A percentile compares a stretch with the other conserved stretches of the same genome.
Evolutionary conservation across 2,329 filamentous ascomycete genomes (phyloP).

Genomic region (Paraphoma sp.): DNA sequence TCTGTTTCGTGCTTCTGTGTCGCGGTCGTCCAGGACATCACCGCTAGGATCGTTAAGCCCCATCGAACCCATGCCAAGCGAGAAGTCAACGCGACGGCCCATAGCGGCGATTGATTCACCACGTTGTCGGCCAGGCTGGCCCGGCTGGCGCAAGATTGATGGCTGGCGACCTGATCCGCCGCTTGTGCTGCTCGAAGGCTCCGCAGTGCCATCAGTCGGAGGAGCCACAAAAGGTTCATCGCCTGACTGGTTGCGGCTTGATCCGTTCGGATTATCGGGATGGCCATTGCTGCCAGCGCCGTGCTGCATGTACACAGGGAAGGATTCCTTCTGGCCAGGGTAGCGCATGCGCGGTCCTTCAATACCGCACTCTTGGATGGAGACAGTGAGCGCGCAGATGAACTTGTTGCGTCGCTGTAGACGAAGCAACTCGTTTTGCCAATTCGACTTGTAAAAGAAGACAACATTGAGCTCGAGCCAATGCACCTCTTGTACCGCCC

Average conservation of each 20-base stretch:
- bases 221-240: slow-evolving; percentile 54
- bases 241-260: slow-evolving; percentile 41
- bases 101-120: slow-evolving; percentile 65
- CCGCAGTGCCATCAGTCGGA: slow-evolving; percentile 21
- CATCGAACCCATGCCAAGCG: slow-evolving; percentile 69
- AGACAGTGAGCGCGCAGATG: slow-evolving; percentile 86
- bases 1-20: slow-evolving; percentile 43
- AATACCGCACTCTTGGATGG: slow-evolving; percentile 83
- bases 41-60: slow-evolving; percentile 65
- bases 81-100: slow-evolving; percentile 72
- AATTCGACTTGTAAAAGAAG: slow-evolving; percentile 98
- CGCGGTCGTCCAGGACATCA: slow-evolving; percentile 69
- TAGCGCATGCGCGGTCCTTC: slow-evolving; percentile 79
- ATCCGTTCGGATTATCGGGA: slow-evolving; percentile 54
- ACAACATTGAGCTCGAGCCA: slow-evolving; percentile 89
- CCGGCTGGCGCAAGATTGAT: slow-evolving; percentile 63
- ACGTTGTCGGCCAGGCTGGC: slow-evolving; percentile 50
- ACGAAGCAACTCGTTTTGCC: slow-evolving; percentile 92
- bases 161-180: slow-evolving; percentile 45
- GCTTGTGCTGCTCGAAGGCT: slow-evolving; percentile 4
- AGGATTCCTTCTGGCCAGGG: slow-evolving; percentile 70
- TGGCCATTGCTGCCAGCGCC: slow-evolving; percentile 51
- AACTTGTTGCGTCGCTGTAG: slow-evolving; percentile 93
- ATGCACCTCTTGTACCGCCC: slow-evolving; percentile 80
- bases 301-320: slow-evolving; percentile 70